Conservation (phyloP, 176 grass and related monocot genomes). For the Oryza officinalis region DNA sequence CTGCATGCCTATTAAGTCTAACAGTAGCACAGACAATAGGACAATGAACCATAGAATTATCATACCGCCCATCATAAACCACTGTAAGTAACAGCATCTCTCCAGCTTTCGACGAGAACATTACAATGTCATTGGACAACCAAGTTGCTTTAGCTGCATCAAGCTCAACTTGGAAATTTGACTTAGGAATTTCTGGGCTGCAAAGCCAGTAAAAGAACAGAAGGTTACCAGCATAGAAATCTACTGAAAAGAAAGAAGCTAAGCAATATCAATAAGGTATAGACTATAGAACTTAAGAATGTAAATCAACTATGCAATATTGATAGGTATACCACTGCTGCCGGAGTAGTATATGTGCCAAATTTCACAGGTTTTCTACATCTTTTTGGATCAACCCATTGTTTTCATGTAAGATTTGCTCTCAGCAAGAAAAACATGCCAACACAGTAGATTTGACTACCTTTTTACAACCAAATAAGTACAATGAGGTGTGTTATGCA, state of each 20-base stretch:
- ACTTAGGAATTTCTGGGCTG: slow-evolving; percentile 83
- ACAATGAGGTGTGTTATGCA: slow-evolving; percentile 5
- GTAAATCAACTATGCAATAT: not conserved
- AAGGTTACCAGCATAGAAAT: slow-evolving; percentile 11
- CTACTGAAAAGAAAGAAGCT: slow-evolving; percentile 16
- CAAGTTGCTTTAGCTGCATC: slow-evolving; percentile 91
- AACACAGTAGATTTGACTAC: slow-evolving; percentile 1
- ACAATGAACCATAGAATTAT: slow-evolving; percentile 1
- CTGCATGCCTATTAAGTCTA: slow-evolving; percentile 8
- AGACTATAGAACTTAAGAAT: not conserved
- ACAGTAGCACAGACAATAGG: slow-evolving; percentile 2
- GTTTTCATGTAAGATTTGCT: not conserved
- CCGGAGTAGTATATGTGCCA: not conserved
- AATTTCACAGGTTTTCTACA: not conserved
- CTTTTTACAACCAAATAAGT: not conserved
- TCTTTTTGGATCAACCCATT: not conserved
- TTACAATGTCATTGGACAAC: slow-evolving; percentile 79
- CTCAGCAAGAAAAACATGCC: not conserved
- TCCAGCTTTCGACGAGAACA: slow-evolving; percentile 87
- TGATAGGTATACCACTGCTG: not conserved
- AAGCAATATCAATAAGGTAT: slow-evolving; percentile 16
- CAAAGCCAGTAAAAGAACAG: slow-evolving; percentile 34
- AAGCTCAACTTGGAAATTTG: slow-evolving; percentile 83
- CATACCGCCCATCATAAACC: slow-evolving; percentile 82
- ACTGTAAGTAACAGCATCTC: slow-evolving; percentile 82